Conservation (phyloP, 2,329 filamentous ascomycete genomes). For the Ceratocystis destructans region DNA sequence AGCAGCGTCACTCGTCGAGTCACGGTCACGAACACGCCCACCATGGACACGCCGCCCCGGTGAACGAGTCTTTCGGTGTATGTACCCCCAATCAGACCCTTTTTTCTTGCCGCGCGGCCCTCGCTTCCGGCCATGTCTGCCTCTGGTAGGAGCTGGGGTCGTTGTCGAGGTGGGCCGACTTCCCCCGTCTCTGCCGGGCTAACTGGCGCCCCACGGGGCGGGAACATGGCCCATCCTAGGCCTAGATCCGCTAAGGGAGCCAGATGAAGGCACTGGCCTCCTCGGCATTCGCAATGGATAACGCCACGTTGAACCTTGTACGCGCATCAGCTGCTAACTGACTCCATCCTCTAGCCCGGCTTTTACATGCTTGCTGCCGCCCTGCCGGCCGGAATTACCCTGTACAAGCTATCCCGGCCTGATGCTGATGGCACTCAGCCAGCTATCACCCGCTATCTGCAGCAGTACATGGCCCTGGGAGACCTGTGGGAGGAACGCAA, state of each 20-base stretch:
- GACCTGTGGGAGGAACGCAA: slow-evolving; percentile 41
- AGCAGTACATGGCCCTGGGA: slow-evolving; percentile 33
- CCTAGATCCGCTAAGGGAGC: background rate
- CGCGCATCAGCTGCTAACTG: background rate
- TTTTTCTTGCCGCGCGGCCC: background rate
- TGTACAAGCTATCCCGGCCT: slow-evolving; percentile 38
- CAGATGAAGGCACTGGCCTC: background rate
- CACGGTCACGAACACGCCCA: slow-evolving; percentile 32
- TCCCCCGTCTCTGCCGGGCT: background rate
- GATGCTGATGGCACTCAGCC: slow-evolving; percentile 38
- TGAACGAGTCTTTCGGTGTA: slow-evolving; percentile 45
- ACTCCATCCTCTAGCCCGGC: slow-evolving; percentile 29
- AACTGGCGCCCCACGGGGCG: background rate
- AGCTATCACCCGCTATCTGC: slow-evolving; percentile 33
- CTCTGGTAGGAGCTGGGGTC: background rate
- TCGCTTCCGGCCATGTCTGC: background rate
- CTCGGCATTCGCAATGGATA: too few relatives aligned
- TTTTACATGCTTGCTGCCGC: slow-evolving; percentile 35
- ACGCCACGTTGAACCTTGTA: too few relatives aligned
- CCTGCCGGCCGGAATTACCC: slow-evolving; percentile 32
- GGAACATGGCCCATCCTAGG: background rate
- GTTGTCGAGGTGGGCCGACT: too few relatives aligned
- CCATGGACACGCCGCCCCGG: slow-evolving; percentile 31
- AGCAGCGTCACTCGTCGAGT: slow-evolving; percentile 41
- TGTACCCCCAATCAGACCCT: slow-evolving; percentile 23